Conservation (phyloP, 1,139 yeast species). For the Citeromyces hawaiiensis region DNA sequence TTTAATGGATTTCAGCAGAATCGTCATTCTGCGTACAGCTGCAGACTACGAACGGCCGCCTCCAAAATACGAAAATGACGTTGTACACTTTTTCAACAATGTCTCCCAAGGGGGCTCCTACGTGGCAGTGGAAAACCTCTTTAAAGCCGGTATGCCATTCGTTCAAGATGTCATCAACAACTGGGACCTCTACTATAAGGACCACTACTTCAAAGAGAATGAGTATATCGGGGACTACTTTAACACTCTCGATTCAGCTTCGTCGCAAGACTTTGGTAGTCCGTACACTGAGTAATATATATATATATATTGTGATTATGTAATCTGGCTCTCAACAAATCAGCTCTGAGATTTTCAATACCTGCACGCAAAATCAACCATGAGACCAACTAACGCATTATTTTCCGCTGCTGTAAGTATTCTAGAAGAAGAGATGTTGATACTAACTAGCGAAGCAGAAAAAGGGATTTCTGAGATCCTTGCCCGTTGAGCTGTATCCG, state of each 20-base stretch:
- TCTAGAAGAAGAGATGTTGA: background rate
- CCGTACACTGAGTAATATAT: too few relatives aligned
- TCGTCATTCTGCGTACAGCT: conserved; percentile 50
- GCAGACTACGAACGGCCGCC: conserved; percentile 52
- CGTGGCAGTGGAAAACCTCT: conserved; percentile 38
- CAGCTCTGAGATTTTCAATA: background rate
- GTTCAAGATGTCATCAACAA: conserved; percentile 36
- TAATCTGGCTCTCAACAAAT: background rate
- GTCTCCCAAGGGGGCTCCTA: conserved; percentile 37
- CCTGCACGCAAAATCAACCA: conserved; percentile 10
- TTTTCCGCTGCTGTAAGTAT: conserved; percentile 32
- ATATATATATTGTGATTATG: too few relatives aligned
- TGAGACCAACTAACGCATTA: conserved; percentile 45
- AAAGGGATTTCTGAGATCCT: conserved; percentile 14
- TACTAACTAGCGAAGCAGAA: conserved; percentile 5
- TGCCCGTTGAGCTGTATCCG: conserved; percentile 74
- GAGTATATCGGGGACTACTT: conserved; percentile 51
- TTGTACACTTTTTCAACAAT: conserved; percentile 36
- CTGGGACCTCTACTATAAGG: conserved; percentile 36
- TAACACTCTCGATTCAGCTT: conserved; percentile 20
- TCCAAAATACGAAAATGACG: conserved; percentile 25
- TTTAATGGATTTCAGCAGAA: conserved; percentile 40
- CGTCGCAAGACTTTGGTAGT: too few relatives aligned
- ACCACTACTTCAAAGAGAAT: conserved; percentile 24
- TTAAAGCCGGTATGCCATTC: conserved; percentile 40